Evolutionary conservation across 2,329 filamentous ascomycete genomes (phyloP).

Genomic region (Herpotrichia juniperi): DNA sequence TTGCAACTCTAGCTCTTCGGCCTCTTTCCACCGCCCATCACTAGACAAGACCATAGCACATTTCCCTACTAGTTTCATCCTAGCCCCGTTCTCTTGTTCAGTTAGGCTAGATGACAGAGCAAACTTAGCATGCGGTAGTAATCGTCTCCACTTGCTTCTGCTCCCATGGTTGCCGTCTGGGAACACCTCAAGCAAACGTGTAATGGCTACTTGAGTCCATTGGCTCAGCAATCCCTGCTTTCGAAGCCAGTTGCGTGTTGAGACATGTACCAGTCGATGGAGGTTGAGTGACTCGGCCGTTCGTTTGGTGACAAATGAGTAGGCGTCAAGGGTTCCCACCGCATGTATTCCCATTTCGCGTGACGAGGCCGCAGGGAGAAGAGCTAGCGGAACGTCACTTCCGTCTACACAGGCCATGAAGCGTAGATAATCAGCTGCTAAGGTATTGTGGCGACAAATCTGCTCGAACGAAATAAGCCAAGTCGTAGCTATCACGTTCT

Average conservation of each 20-base stretch:
- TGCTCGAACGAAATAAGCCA: conserved; percentile 54
- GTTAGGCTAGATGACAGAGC: conserved; percentile 14
- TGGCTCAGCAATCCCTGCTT: conserved; percentile 4
- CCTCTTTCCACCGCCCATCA: conserved; percentile 18
- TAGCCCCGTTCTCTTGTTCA: conserved; percentile 10
- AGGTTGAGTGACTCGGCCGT: conserved; percentile 9
- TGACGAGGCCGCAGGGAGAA: conserved; percentile 12
- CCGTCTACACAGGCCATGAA: conserved; percentile 28
- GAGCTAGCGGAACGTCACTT: conserved; percentile 14
- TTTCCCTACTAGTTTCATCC: conserved; percentile 10
- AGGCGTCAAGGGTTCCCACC: conserved; percentile 25
- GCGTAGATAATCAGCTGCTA: conserved; percentile 44
- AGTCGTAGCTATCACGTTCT: conserved; percentile 49
- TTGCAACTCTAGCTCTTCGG: no score
- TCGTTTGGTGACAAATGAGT: conserved; percentile 20
- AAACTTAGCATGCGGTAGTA: conserved; percentile 22
- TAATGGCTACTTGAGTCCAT: conserved; percentile 14
- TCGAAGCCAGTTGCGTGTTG: conserved; percentile 17
- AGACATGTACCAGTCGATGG: conserved; percentile 21
- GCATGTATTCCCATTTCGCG: conserved; percentile 18
- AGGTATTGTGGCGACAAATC: conserved; percentile 19
- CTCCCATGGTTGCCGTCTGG: conserved; percentile 16
- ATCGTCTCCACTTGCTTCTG: conserved; percentile 27
- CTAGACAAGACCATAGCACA: conserved; percentile 17
- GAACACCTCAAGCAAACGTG: conserved; percentile 18